Conservation (phyloP, 2,329 filamentous ascomycete genomes). For the Epichloe brachyelytri region DNA sequence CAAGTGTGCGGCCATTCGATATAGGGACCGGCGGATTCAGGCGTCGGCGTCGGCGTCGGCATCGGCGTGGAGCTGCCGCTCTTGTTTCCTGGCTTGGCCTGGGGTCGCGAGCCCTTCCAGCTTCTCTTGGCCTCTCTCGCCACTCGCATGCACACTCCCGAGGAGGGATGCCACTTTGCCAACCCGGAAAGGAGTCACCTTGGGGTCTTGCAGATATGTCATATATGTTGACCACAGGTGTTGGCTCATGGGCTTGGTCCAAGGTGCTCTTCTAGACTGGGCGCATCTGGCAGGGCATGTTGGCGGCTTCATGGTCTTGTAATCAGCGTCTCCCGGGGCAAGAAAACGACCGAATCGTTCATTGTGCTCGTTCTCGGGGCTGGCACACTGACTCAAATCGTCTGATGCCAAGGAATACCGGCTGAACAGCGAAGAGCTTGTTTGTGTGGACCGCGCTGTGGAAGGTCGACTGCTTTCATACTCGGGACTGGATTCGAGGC, state of each 20-base stretch:
- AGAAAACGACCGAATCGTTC: constrained; percentile 14
- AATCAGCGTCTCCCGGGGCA: constrained; percentile 16
- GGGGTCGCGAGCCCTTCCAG: constrained; percentile 48
- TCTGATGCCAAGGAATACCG: constrained; percentile 43
- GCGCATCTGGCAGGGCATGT: constrained; percentile 8
- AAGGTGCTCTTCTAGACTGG: constrained; percentile 38
- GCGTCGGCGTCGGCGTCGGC: constrained; percentile 40
- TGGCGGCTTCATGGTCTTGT: constrained; percentile 16
- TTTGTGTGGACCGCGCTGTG: constrained; percentile 46
- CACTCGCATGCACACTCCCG: constrained; percentile 51
- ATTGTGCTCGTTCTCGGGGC: constrained; percentile 28
- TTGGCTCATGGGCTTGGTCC: constrained; percentile 52
- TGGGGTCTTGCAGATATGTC: constrained; percentile 53
- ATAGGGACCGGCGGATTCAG: constrained; percentile 32
- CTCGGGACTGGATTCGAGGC: constrained; percentile 45
- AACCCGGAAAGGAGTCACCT: constrained; percentile 52
- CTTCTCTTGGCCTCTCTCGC: constrained; percentile 52
- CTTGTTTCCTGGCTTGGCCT: constrained; percentile 21
- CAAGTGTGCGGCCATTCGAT: constrained; percentile 52
- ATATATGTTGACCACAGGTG: constrained; percentile 55
- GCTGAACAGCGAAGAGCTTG: constrained; percentile 44
- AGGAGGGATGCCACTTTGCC: constrained; percentile 51
- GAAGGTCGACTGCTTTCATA: constrained; percentile 48
- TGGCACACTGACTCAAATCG: constrained; percentile 37
- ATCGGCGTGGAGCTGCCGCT: constrained; percentile 45